Conservation (phyloP, 192 early-diverging fungal species). For the Glomus cerebriforme region DNA sequence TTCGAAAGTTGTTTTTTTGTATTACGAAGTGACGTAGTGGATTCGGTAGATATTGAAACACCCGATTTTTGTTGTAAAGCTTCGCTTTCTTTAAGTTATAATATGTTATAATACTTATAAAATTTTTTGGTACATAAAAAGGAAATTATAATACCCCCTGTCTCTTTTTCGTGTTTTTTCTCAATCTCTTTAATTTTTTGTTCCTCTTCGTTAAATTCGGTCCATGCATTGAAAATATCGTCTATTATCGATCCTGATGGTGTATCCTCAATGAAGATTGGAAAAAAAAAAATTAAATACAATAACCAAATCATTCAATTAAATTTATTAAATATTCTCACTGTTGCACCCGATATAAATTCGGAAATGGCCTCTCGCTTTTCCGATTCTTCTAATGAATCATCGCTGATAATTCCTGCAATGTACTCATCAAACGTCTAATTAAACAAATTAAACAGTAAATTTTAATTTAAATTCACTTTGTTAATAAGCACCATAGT, state of each 20-base stretch:
- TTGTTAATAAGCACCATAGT: background rate
- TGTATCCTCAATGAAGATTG: constrained; percentile 35
- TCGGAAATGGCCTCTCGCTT: constrained; percentile 69
- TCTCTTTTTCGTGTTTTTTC: background rate
- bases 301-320: background rate
- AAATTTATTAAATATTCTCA: background rate
- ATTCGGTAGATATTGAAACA: constrained; percentile 8
- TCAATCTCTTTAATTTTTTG: background rate
- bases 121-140: background rate
- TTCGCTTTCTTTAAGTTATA: background rate
- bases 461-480: background rate
- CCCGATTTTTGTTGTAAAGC: background rate
- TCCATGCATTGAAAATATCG: constrained; percentile 47
- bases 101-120: background rate
- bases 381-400: constrained; percentile 64
- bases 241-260: constrained; percentile 47
- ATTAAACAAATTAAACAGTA: background rate
- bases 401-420: constrained; percentile 63
- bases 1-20: constrained; percentile 50
- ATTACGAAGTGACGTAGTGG: constrained; percentile 32
- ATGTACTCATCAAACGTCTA: constrained; percentile 73
- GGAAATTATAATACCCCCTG: background rate
- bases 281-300: background rate
- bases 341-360: constrained; percentile 62
- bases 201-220: constrained; percentile 17